Evolutionary conservation across 2,329 filamentous ascomycete genomes (phyloP).

Genomic region (Phyllosticta citribraziliensis): DNA sequence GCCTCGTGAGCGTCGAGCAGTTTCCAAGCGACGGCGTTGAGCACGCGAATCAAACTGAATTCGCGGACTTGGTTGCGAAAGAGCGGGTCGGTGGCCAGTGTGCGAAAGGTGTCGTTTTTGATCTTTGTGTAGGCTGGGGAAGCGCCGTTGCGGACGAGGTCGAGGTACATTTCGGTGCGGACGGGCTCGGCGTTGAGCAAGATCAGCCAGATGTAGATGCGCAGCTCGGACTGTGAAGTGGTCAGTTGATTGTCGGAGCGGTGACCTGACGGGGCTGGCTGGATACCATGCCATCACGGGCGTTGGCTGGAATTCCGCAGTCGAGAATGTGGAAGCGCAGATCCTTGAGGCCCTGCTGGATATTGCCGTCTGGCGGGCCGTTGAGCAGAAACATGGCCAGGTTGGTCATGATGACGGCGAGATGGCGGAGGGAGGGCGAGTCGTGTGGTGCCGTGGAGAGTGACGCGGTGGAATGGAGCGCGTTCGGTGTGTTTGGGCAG

Average conservation of each 20-base stretch:
- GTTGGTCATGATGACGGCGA: conserved; percentile 23
- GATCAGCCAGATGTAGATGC: conserved; percentile 94
- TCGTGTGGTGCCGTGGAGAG: not conserved
- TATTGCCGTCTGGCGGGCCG: conserved; percentile 64
- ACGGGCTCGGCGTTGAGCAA: conserved; percentile 80
- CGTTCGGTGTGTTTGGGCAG: not conserved
- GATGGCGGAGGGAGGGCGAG: not conserved
- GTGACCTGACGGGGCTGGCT: not conserved
- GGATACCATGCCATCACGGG: conserved; percentile 62
- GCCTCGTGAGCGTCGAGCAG: conserved; percentile 68
- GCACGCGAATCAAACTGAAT: conserved; percentile 82
- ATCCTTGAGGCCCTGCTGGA: conserved; percentile 56
- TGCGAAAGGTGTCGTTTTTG: conserved; percentile 95
- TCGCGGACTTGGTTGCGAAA: conserved; percentile 93
- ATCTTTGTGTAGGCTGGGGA: conserved; percentile 96
- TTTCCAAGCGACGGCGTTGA: conserved; percentile 93
- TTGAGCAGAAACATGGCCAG: conserved; percentile 72
- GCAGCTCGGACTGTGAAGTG: conserved; percentile 62
- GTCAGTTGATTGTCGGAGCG: conserved; percentile 6
- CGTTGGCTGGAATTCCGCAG: conserved; percentile 66
- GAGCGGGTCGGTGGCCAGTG: conserved; percentile 89
- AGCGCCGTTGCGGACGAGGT: conserved; percentile 81
- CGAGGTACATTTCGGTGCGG: conserved; percentile 78
- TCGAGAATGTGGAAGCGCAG: conserved; percentile 64
- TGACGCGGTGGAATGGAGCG: not conserved